phyloP scores from a whole-genome alignment of 2,329 filamentous ascomycete genomes.

The Cercospora zeina region DNA sequence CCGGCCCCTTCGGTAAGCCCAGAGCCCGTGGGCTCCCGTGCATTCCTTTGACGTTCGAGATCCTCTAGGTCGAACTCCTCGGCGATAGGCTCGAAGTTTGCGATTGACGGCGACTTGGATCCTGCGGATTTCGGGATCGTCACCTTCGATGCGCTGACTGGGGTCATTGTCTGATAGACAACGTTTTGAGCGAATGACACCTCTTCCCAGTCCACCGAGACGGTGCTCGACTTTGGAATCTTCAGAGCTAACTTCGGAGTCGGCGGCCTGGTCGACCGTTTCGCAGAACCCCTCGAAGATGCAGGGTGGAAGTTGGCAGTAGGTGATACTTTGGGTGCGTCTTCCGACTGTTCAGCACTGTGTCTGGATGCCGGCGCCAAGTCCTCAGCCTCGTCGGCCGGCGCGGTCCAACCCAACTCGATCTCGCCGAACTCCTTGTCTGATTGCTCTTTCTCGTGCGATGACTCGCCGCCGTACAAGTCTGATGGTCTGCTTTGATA shows the following conservation, averaged over 20 bases:
- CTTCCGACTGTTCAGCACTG: neutral
- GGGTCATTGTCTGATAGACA: conserved; percentile 7
- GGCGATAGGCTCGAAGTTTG: neutral
- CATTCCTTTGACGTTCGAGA: conserved; percentile 1
- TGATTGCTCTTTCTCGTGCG: neutral
- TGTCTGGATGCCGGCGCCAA: neutral
- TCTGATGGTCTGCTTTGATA: neutral
- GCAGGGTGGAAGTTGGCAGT: neutral
- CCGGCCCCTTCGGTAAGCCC: neutral
- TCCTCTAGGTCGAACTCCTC: neutral
- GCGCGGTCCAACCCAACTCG: neutral
- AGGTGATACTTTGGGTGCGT: neutral
- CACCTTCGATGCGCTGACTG: conserved; percentile 15
- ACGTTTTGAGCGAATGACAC: conserved; percentile 5
- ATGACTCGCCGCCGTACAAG: neutral
- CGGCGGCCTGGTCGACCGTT: neutral
- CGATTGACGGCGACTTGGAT: conserved; percentile 5
- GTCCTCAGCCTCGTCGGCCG: neutral
- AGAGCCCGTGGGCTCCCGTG: neutral
- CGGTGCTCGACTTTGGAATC: conserved; percentile 3
- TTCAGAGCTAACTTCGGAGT: conserved; percentile 11
- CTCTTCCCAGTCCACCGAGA: conserved; percentile 3
- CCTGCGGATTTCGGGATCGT: neutral
- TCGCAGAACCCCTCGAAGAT: neutral
- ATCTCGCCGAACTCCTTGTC: neutral